A percentile compares a stretch with the other conserved stretches of the same genome.
These are phyloP conservation scores for Macadamia integrifolia DNA, from an alignment of 164 flowering plant species.

Conservation along the genomic window DNA sequence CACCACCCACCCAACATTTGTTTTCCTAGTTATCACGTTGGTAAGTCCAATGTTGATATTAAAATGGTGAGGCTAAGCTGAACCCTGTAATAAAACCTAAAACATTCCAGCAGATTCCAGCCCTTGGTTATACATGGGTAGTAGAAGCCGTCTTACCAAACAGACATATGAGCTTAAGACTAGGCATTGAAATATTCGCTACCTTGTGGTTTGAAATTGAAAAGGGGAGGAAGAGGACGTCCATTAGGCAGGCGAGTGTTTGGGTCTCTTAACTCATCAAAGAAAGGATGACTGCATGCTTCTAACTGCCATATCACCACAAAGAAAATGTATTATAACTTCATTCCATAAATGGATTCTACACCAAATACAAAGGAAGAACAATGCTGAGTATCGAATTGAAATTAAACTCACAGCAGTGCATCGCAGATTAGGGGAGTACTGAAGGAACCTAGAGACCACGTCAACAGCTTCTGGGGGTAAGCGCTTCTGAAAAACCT, in stretches of 20 bases:
- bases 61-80: no score
- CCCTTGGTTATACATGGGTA: no score
- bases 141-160: no score
- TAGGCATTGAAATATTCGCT: constrained; percentile 3
- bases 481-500: constrained; percentile 87
- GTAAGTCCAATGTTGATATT: no score
- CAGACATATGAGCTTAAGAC: no score
- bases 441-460: constrained; percentile 88
- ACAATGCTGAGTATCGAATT: not conserved
- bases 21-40: no score
- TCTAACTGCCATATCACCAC: constrained; percentile 57
- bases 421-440: constrained; percentile 91
- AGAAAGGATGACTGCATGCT: constrained; percentile 92
- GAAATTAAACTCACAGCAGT: constrained; percentile 67
- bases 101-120: no score
- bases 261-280: constrained; percentile 91
- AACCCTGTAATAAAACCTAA: no score
- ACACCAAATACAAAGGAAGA: not conserved
- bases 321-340: constrained; percentile 1
- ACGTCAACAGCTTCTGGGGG: constrained; percentile 94
- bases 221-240: constrained; percentile 93
- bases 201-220: constrained; percentile 91
- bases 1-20: no score
- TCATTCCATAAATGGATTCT: not conserved
- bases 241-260: constrained; percentile 88